These are phyloP conservation scores for Coniochaeta sp. DNA, from an alignment of 2,329 filamentous ascomycete genomes.

Conservation along the genomic window DNA sequence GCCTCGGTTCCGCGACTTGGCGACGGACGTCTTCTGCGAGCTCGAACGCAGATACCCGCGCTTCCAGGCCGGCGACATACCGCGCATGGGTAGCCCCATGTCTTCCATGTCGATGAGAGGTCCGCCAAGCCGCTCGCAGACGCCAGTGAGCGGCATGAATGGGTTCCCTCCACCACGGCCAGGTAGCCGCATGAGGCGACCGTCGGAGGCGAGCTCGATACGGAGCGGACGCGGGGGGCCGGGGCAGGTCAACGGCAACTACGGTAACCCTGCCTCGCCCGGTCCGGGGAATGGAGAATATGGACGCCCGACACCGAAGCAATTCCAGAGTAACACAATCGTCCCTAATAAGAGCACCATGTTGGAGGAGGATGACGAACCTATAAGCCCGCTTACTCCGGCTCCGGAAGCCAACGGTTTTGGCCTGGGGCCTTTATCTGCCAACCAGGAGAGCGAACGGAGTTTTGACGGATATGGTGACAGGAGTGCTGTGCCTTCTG, in stretches of 20 bases:
- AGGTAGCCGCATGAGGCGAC: constrained; percentile 45
- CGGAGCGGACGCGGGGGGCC: constrained; percentile 28
- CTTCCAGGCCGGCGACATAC: constrained; percentile 64
- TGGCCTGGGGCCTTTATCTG: constrained; percentile 4
- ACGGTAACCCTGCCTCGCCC: constrained; percentile 49
- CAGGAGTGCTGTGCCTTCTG: constrained; percentile 24
- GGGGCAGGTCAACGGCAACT: constrained; percentile 14
- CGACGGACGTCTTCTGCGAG: constrained; percentile 94
- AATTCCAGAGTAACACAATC: constrained; percentile 91
- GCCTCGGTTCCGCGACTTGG: constrained; percentile 81
- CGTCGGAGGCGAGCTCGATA: constrained; percentile 57
- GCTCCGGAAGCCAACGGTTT: constrained; percentile 37
- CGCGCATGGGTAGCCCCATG: constrained; percentile 61
- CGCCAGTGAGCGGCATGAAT: constrained; percentile 50
- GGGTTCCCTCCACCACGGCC: constrained; percentile 41
- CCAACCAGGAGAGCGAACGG: constrained; percentile 14
- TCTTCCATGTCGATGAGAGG: constrained; percentile 42
- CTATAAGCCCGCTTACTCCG: constrained; percentile 30
- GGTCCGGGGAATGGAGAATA: constrained; percentile 54
- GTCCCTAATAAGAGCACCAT: constrained; percentile 97
- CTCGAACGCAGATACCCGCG: constrained; percentile 82
- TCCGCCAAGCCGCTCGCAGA: constrained; percentile 51
- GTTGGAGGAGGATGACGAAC: constrained; percentile 87
- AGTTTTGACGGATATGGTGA: constrained; percentile 13
- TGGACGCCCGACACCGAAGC: constrained; percentile 74